Conservation (phyloP, 129 eudicot species). For the Arctium lappa region DNA sequence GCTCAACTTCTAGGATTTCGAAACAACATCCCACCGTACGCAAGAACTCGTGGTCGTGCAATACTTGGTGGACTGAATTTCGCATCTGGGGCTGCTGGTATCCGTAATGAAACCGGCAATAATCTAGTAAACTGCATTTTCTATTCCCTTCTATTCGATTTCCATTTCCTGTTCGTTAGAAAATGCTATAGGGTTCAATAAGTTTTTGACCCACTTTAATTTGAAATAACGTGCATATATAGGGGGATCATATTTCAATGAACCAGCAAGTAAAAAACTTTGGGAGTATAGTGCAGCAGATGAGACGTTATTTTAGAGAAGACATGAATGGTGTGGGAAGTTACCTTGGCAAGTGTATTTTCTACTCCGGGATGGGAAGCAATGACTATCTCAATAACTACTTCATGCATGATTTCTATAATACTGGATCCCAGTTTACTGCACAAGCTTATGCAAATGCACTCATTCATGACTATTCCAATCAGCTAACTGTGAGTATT, state of each 20-base stretch:
- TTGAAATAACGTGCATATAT: neutral
- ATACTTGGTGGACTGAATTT: constrained; percentile 60
- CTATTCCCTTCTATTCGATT: neutral
- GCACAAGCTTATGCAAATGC: constrained; percentile 60
- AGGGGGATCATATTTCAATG: constrained; percentile 84
- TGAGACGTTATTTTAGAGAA: constrained; percentile 56
- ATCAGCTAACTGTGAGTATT: constrained; percentile 54
- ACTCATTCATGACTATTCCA: constrained; percentile 65
- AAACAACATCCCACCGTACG: constrained; percentile 66
- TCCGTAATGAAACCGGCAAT: constrained; percentile 81
- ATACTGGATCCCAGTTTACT: constrained; percentile 48
- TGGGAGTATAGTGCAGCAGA: constrained; percentile 45
- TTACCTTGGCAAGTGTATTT: constrained; percentile 61
- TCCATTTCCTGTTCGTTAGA: neutral
- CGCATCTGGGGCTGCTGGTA: constrained; percentile 92
- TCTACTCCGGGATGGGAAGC: constrained; percentile 85
- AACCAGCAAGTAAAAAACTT: constrained; percentile 70
- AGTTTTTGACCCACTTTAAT: neutral
- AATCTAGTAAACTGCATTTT: constrained; percentile 48
- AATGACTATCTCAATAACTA: constrained; percentile 95
- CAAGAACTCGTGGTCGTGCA: constrained; percentile 63
- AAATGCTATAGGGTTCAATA: neutral
- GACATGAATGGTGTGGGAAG: constrained; percentile 30
- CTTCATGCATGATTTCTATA: constrained; percentile 69
- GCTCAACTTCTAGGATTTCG: constrained; percentile 86